phyloP scores from a whole-genome alignment of 805 yeast species.

The Tetrapisispora nanseiensis region DNA sequence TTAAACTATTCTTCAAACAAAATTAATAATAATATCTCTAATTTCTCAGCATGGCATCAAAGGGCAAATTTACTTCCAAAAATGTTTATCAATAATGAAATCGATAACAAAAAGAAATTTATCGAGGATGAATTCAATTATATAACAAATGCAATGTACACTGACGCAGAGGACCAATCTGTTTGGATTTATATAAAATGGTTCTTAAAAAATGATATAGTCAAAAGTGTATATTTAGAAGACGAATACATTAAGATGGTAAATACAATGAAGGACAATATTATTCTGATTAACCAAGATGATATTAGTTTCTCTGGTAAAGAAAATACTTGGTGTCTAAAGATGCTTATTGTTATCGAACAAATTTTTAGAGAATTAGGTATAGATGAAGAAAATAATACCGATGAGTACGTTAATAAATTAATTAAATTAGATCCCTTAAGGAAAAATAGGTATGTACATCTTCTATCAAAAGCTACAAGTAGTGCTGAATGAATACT shows the following conservation, averaged over 20 bases:
- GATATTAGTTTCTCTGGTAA: slow-evolving; percentile 59
- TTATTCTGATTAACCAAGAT: slow-evolving; percentile 57
- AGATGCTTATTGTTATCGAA: slow-evolving; percentile 43
- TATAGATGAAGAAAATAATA: slow-evolving; percentile 25
- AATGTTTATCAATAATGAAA: slow-evolving; percentile 30
- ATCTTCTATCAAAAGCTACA: background rate
- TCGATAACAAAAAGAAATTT: slow-evolving; percentile 25
- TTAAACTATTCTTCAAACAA: slow-evolving; percentile 67
- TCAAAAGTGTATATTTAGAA: slow-evolving; percentile 15
- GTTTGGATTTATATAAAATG: slow-evolving; percentile 86
- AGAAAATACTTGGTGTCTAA: slow-evolving; percentile 71
- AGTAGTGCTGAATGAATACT: too few relatives aligned
- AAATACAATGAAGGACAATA: slow-evolving; percentile 35
- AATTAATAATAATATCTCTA: slow-evolving; percentile 77
- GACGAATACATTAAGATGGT: slow-evolving; percentile 34
- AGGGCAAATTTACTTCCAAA: slow-evolving; percentile 59
- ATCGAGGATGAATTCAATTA: slow-evolving; percentile 52
- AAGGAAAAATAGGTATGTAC: slow-evolving; percentile 47
- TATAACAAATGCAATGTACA: slow-evolving; percentile 74
- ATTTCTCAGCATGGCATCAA: slow-evolving; percentile 94
- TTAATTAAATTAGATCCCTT: slow-evolving; percentile 54
- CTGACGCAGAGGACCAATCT: slow-evolving; percentile 91
- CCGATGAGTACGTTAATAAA: slow-evolving; percentile 27
- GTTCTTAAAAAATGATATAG: slow-evolving; percentile 41
- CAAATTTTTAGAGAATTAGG: slow-evolving; percentile 22